Base-by-base conservation (phyloP, 2,329 filamentous ascomycete genomes). In the Colletotrichum sidae region DNA sequence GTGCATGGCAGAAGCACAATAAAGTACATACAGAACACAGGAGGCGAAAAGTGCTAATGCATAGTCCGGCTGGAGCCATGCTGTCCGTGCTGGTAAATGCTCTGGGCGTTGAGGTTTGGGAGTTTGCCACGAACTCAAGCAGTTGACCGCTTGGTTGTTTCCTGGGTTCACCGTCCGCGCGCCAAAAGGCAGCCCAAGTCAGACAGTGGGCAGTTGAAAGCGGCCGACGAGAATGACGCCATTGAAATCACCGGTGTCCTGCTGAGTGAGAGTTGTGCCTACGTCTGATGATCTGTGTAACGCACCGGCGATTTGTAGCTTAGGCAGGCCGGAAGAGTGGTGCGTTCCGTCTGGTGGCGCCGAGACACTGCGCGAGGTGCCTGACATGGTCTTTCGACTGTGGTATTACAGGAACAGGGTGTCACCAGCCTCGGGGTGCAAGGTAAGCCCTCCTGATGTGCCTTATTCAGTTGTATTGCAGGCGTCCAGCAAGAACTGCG, bases 21-120 rank as follows among this genome's bases (percentile, higher is more conserved):
- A 25, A 25, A 25, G 25, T 25, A 25, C 25, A 15, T 15, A 41
- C 38, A 10, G 9, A 10, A 52, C 17, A 6, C 44, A 33, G 57
- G 34, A 55, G 49, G 54, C 44, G n/a, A 39, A 54, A 12, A 10
- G 33, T 51, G 51, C 50, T 61, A 42, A 62, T 12, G 62, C 62
- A 65, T 49, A 56, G 41, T 52, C 58, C 52, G 47, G 47, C 42
- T 56, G 51, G 53, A 65, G 46, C 47, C 58, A 52, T 62, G 47
- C 13, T 42, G 52, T 66, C 52, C 46, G 58, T 66, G 58, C 53
- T 57, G 47, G 12, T 41, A 33, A 56, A 56, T 47, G 52, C 51
- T 34, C 35, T 37, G 58, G 41, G 52, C 37, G 41, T 39, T 56
- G 37, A 41, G 52, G 35, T 38, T 25, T 57, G 41, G 41, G 17